Conservation (phyloP, 768 basidiomycete genomes). For the Pisolithus microcarpus region DNA sequence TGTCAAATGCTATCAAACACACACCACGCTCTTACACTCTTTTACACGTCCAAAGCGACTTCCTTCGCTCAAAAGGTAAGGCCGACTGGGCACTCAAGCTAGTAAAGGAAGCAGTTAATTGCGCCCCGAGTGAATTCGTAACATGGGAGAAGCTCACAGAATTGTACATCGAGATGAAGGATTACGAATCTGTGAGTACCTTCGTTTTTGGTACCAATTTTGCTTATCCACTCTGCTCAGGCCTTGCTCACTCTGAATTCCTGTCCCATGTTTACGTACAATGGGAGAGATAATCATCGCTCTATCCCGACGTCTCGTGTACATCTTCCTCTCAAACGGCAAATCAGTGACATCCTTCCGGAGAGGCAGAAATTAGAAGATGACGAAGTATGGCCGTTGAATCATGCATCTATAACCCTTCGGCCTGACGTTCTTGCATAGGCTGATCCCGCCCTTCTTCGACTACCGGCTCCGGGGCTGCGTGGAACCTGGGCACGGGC, state of each 20-base stretch:
- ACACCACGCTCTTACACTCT: conserved; percentile 92
- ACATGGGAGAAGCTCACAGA: conserved; percentile 99
- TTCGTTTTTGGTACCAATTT: neutral
- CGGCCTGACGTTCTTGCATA: conserved; percentile 21
- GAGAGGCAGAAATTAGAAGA: conserved; percentile 77
- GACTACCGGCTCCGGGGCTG: conserved; percentile 91
- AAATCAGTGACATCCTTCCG: conserved; percentile 86
- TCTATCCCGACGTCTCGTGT: conserved; percentile 71
- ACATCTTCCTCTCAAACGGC: conserved; percentile 79
- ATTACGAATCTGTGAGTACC: conserved; percentile 60
- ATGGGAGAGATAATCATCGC: conserved; percentile 89
- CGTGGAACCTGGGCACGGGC: conserved; percentile 96
- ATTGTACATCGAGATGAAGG: conserved; percentile 82
- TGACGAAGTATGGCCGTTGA: conserved; percentile 52
- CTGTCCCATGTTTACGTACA: conserved; percentile 99
- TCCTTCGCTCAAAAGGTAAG: conserved; percentile 80
- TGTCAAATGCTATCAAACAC: conserved; percentile 72
- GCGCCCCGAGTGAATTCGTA: conserved; percentile 96
- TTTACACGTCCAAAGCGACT: conserved; percentile 91
- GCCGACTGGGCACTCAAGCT: conserved; percentile 86
- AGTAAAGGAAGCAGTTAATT: conserved; percentile 93
- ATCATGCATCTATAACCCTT: neutral
- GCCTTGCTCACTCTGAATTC: conserved; percentile 92
- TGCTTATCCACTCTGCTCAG: conserved; percentile 15
- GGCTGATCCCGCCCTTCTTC: conserved; percentile 89